Base-by-base conservation (phyloP, 192 early-diverging fungal species). In the Entomortierella chlamydospora region DNA sequence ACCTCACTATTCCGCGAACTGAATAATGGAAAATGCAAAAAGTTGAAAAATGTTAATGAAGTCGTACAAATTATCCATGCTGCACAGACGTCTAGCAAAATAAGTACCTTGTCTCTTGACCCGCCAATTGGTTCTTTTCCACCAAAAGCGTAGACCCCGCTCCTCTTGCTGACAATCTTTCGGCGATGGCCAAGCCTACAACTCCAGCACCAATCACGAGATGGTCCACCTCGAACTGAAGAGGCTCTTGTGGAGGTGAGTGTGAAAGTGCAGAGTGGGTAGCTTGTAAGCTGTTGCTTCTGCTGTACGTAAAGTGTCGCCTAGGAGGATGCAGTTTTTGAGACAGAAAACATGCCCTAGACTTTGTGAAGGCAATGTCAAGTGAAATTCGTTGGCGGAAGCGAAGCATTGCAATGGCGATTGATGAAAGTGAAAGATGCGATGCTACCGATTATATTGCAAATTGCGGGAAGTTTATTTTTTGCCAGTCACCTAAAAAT, bases 1-100 rank as follows among this genome's bases (percentile, higher is more conserved):
- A 97, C 92, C 71, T 95, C 92, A 62, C 91, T 94, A 85, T 95
- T 97, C 17, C 95, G 77, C 29, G 94, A 92, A 69, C 93, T 90
- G 29, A 12, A 11, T 2, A 63, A 15, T n/a, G n/a, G n/a, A n/a
- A n/a, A n/a, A n/a, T n/a, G n/a, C n/a, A n/a, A n/a, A n/a, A n/a
- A n/a, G n/a, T n/a, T n/a, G n/a, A n/a, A n/a, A n/a, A n/a, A n/a
- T n/a, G n/a, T n/a, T n/a, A n/a, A n/a, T n/a, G n/a, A n/a, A n/a
- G n/a, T n/a, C n/a, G n/a, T n/a, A n/a, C n/a, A n/a, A n/a, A n/a
- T n/a, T n/a, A n/a, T n/a, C n/a, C n/a, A n/a, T n/a, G n/a, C n/a
- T n/a, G n/a, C n/a, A n/a, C n/a, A n/a, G n/a, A n/a, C 54, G 13
- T 28, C 33, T 28, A 39, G 31, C 0, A 52, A 39, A 1, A 25